Base-by-base conservation (phyloP, 108 stramenopile species). In the Fragilariopsis cylindrus region DNA sequence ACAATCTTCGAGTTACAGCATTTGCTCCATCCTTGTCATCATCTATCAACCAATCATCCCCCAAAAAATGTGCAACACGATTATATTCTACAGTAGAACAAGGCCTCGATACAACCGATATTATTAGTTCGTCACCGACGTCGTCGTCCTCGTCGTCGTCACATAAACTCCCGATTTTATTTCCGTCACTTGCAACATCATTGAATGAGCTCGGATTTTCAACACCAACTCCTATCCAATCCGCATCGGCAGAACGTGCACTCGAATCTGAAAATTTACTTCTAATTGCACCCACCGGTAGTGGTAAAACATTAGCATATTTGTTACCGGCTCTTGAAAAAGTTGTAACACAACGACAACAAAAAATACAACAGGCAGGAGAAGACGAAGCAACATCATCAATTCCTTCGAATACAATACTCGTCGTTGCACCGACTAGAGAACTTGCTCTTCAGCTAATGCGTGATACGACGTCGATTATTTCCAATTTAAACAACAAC, bases 401-500 rank as follows among this genome's bases (percentile, higher is more conserved):
- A 12, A 12, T 7, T 1, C 12, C 7, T 12, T 5, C 60, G 30
- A 12, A 12, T 7, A 60, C 76, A 2, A 83, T 76, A 15, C 48
- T 98, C 53, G 74, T 98, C 39, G 80, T 98, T n/a, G 97, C 95
- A 7, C 98, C 98, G 5, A 98, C 98, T 21, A 78, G 98, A 19
- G 98, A 98, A 83, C 84, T 98, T 18, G 95, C 92, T 2, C 58
- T 81, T 4, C 97, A 98, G 88, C 97, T 98, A 72, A 83, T 94
- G 5, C 76, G 79, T n/a, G 96, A 95, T 53, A 74, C 89, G 65
- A 98, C 98, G 78, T 78, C 80, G 60, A 21, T 62, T 43, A 39
- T 62, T 57, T 57, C 57, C 13, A 57, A 57, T 57, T 9, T 57
- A 21, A 21, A 57, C 13, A 6, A 5, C 2, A 78, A 43, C n/a